Percentiles rank a stretch among this genome's conserved stretches.
These are phyloP conservation scores for Sparassis latifolia DNA, from an alignment of 1,284 basidiomycete species.

Conservation along the genomic window DNA sequence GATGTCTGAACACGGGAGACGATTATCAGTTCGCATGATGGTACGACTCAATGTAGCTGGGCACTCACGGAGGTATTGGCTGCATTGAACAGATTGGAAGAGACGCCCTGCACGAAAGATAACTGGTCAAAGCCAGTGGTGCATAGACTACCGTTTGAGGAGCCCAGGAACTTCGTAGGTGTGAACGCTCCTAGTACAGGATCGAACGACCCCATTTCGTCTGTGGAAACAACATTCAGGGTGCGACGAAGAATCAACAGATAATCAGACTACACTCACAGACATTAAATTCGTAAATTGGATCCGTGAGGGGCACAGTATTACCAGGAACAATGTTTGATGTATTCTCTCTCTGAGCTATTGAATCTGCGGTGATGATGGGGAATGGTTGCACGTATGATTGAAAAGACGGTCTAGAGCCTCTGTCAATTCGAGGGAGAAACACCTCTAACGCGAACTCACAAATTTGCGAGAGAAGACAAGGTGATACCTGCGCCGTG, in stretches of 20 bases:
- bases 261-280: conserved; percentile 27
- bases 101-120: conserved; percentile 33
- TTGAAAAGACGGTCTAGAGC: conserved; percentile 17
- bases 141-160: conserved; percentile 35
- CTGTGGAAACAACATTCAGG: conserved; percentile 14
- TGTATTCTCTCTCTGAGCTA: conserved; percentile 11
- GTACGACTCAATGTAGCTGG: neutral
- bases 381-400: conserved; percentile 20
- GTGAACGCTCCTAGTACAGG: conserved; percentile 37
- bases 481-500: conserved; percentile 24
- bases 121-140: conserved; percentile 44
- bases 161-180: conserved; percentile 37
- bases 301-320: conserved; percentile 30
- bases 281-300: conserved; percentile 38
- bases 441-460: conserved; percentile 3
- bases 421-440: neutral
- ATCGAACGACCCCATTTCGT: conserved; percentile 40
- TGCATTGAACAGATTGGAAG: conserved; percentile 36
- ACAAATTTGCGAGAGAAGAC: conserved; percentile 20
- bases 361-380: conserved; percentile 18
- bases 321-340: conserved; percentile 5
- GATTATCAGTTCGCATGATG: conserved; percentile 2
- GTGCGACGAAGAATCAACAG: neutral
- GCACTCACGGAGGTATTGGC: conserved; percentile 28
- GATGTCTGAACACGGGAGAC: conserved; percentile 6